These are phyloP conservation scores for Phaeosphaeriaceae sp. DNA, from an alignment of 2,329 filamentous ascomycete genomes.

Conservation along the genomic window DNA sequence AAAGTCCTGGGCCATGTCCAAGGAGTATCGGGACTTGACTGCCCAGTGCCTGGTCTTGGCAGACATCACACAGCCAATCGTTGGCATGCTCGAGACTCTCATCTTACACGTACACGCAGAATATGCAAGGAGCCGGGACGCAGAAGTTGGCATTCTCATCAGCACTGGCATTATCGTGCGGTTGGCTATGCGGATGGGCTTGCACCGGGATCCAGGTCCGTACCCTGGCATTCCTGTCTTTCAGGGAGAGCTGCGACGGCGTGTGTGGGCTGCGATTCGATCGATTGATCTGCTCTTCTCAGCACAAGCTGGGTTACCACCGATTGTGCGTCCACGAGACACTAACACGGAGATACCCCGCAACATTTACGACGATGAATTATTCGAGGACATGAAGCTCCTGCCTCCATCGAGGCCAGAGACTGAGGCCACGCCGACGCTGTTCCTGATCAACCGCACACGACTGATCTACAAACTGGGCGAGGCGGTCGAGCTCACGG, in stretches of 20 bases:
- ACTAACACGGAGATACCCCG: slow-evolving; percentile 77
- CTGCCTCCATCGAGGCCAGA: slow-evolving; percentile 72
- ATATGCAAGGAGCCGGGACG: slow-evolving; percentile 75
- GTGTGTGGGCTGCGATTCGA: slow-evolving; percentile 71
- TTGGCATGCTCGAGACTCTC: slow-evolving; percentile 80
- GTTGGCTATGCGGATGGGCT: slow-evolving; percentile 74
- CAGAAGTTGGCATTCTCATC: slow-evolving; percentile 71
- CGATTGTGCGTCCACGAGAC: slow-evolving; percentile 75
- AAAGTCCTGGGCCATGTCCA: slow-evolving; percentile 59
- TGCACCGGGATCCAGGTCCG: slow-evolving; percentile 78
- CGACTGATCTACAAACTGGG: slow-evolving; percentile 73
- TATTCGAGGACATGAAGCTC: slow-evolving; percentile 71
- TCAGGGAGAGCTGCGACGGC: slow-evolving; percentile 74
- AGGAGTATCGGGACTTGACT: slow-evolving; percentile 70
- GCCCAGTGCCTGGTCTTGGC: slow-evolving; percentile 79
- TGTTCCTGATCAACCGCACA: slow-evolving; percentile 79
- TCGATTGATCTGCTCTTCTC: slow-evolving; percentile 80
- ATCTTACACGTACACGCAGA: slow-evolving; percentile 79
- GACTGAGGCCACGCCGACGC: slow-evolving; percentile 76
- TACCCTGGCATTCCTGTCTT: slow-evolving; percentile 76
- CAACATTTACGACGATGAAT: slow-evolving; percentile 83
- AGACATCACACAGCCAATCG: slow-evolving; percentile 77
- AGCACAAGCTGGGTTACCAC: slow-evolving; percentile 67
- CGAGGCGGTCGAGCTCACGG: slow-evolving; percentile 71
- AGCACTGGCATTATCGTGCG: slow-evolving; percentile 66